Conservation (phyloP, 495 filamentous ascomycete species). For the Aspergillus heteromorphus region DNA sequence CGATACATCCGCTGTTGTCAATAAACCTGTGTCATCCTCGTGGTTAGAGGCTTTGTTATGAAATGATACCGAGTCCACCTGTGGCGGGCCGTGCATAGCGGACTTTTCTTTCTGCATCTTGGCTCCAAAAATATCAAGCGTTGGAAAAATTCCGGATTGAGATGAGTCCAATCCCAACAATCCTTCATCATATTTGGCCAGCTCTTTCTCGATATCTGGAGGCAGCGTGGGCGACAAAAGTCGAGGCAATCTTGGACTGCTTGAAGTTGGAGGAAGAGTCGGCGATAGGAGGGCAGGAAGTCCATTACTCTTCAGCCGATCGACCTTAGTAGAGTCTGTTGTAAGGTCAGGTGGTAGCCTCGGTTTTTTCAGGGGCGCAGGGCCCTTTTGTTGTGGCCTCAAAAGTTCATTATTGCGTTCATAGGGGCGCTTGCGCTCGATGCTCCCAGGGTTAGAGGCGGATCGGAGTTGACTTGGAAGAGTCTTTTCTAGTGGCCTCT, state of each 20-base stretch:
- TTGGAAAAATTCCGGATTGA: constrained; percentile 8
- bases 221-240: constrained; percentile 45
- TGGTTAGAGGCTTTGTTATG: constrained; percentile 8
- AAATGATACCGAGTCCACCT: constrained; percentile 6
- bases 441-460: constrained; percentile 15
- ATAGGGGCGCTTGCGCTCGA: constrained; percentile 32
- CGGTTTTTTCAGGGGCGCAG: constrained; percentile 25
- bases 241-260: constrained; percentile 29
- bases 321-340: constrained; percentile 15
- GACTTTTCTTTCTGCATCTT: constrained; percentile 13
- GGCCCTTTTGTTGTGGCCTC: constrained; percentile 14
- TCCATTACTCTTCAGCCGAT: constrained; percentile 20
- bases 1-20: background rate
- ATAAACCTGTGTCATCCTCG: constrained; percentile 2
- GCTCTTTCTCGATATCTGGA: constrained; percentile 44
- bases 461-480: constrained; percentile 7
- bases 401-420: constrained; percentile 19
- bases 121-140: constrained; percentile 9
- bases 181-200: constrained; percentile 30
- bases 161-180: constrained; percentile 9
- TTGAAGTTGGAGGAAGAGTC: constrained; percentile 35
- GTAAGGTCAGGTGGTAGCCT: constrained; percentile 28
- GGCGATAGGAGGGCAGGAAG: constrained; percentile 39
- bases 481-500: constrained; percentile 11
- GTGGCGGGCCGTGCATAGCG: constrained; percentile 4